Evolutionary conservation across 208 protist species (phyloP).

Genomic region (Wallacemonas sp.): DNA sequence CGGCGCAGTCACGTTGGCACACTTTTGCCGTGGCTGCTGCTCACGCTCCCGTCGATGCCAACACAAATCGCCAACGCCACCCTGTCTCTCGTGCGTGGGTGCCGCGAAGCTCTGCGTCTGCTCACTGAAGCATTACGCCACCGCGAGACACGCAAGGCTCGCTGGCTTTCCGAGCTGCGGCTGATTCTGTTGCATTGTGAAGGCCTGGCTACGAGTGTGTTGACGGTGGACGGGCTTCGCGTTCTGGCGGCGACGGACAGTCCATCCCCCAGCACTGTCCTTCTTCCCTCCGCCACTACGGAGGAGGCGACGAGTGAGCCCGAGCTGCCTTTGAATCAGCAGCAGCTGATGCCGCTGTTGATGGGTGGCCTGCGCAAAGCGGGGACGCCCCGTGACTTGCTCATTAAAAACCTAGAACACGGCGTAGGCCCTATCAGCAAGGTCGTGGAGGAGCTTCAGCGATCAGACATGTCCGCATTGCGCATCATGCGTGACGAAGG

Average conservation of each 20-base stretch:
- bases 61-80: conserved; percentile 49
- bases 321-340: background rate
- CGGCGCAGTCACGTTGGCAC: conserved; percentile 64
- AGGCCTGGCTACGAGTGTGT: conserved; percentile 2
- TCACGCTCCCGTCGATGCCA: conserved; percentile 75
- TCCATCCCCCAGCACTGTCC: background rate
- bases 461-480: conserved; percentile 60
- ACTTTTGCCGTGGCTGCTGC: conserved; percentile 77
- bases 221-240: conserved; percentile 7
- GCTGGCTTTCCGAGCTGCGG: conserved; percentile 58
- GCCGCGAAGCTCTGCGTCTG: conserved; percentile 64
- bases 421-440: conserved; percentile 70
- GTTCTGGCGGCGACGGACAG: background rate
- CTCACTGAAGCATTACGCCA: conserved; percentile 41
- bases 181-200: conserved; percentile 35
- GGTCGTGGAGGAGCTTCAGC: conserved; percentile 75
- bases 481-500: conserved; percentile 71
- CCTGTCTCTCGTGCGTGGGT: conserved; percentile 49
- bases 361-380: conserved; percentile 55
- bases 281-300: background rate
- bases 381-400: conserved; percentile 68
- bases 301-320: background rate
- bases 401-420: conserved; percentile 84
- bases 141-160: conserved; percentile 1
- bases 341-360: conserved; percentile 31